phyloP scores from a whole-genome alignment of 495 filamentous ascomycete genomes.

The Elaphomyces granulatus region DNA sequence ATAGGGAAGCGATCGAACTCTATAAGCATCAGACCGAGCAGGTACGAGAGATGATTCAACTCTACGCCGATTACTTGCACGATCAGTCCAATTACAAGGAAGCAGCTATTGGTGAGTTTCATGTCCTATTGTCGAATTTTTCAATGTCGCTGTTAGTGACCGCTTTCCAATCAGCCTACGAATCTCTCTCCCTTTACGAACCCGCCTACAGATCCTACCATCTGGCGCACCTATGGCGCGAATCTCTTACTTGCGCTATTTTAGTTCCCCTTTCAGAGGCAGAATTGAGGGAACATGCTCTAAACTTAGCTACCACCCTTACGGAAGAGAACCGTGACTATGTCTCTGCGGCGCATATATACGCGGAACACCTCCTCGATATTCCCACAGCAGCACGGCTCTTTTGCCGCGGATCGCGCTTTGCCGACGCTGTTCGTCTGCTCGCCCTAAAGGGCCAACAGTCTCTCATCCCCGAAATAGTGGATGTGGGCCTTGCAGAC shows the following conservation, averaged over 20 bases:
- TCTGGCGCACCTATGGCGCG: slow-evolving; percentile 74
- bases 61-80: slow-evolving; percentile 69
- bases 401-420: slow-evolving; percentile 72
- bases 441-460: slow-evolving; percentile 35
- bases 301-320: slow-evolving; percentile 52
- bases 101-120: slow-evolving; percentile 50
- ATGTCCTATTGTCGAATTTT: neutral
- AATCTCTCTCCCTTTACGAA: slow-evolving; percentile 60
- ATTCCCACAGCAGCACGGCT: slow-evolving; percentile 48
- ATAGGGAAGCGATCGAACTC: slow-evolving; percentile 59
- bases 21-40: slow-evolving; percentile 63
- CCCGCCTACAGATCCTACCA: slow-evolving; percentile 67
- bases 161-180: slow-evolving; percentile 43
- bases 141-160: too few species aligned
- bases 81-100: slow-evolving; percentile 62
- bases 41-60: slow-evolving; percentile 45
- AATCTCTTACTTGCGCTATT: slow-evolving; percentile 64
- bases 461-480: slow-evolving; percentile 37
- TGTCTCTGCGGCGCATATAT: slow-evolving; percentile 59
- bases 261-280: slow-evolving; percentile 43
- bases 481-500: slow-evolving; percentile 68
- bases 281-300: slow-evolving; percentile 50
- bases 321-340: slow-evolving; percentile 78
- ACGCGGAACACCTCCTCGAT: slow-evolving; percentile 66
- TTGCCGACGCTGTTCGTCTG: slow-evolving; percentile 69